Percentiles rank a stretch among this genome's conserved stretches.
phyloP scores from a whole-genome alignment of 306 rosid genomes.

The Cyclanthera cordifolia region DNA sequence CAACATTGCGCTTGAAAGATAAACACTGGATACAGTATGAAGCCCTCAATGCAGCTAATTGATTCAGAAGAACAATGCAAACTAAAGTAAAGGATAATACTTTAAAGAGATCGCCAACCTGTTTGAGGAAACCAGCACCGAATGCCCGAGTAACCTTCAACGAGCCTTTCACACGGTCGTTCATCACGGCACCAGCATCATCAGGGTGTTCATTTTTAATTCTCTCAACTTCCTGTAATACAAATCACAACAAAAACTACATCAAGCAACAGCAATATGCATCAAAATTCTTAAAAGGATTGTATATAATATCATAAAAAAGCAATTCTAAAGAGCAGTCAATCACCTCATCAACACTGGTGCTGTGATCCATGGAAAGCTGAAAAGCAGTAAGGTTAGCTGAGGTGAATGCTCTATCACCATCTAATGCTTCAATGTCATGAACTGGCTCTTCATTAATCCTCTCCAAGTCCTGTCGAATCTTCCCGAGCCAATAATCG shows the following conservation, averaged over 20 bases:
- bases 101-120: conserved; percentile 33
- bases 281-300: neutral
- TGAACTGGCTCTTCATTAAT: conserved; percentile 80
- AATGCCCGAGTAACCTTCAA: conserved; percentile 92
- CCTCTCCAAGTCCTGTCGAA: conserved; percentile 77
- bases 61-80: neutral
- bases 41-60: neutral
- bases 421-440: conserved; percentile 72
- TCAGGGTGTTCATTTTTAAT: conserved; percentile 67
- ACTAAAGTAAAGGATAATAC: neutral
- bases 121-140: conserved; percentile 97
- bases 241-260: conserved; percentile 5
- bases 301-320: neutral
- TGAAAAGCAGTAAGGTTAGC: conserved; percentile 58
- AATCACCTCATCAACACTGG: conserved; percentile 57
- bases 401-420: conserved; percentile 33
- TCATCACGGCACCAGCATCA: conserved; percentile 65
- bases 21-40: neutral
- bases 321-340: neutral
- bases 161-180: conserved; percentile 92
- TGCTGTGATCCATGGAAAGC: conserved; percentile 84
- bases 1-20: neutral
- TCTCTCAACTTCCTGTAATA: conserved; percentile 69
- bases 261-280: conserved; percentile 2
- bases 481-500: conserved; percentile 84